Evolutionary conservation across 331 rosid species (phyloP), one percentile per base, ranked within the genome.

Genomic region (Saraca asoca): DNA sequence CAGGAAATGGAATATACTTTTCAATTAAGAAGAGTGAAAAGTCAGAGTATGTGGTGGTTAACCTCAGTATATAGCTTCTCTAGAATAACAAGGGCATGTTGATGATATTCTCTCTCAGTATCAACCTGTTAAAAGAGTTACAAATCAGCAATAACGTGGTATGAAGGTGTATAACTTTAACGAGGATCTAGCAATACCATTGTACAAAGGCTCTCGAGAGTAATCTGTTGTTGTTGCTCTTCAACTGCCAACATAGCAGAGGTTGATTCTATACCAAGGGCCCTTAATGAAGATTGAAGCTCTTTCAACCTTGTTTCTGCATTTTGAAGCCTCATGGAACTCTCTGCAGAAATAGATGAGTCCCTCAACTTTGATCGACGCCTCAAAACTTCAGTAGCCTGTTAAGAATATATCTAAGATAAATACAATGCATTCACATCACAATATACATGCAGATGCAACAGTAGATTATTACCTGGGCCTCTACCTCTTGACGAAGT

Each of bases 361-460:
- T 77, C 87, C 72, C 81, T 78, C 64, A 83, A 85, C 83, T 92
- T 92, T 59, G 91, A 79, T 75, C 71, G 85, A 50, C 95, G 98
- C 86, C 93, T 87, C 89, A 85, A 79, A 75, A 92, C 95, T 72
- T 92, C 96, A 35, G 88, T 87, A 71, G 90, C 98, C 96, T 91
- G 81, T 72, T 75, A 65, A 81, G 79, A 76, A 75, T 73, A 75
- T 68, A 62, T 56, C 69, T 59, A 66, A 29, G 74, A 78, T 62
- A 71, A 75, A 75, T 79, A 65, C 54, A 64, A 69, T 50, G 76
- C 48, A 65, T 65, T 62, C 39, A 19, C 58, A 61, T 63, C 45
- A 56, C 62, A 60, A 66, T 63, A 68, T 75, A 71, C 68, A 73
- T 72, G 74, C 65, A 44, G 49, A 24, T 62, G 8, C 54, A 68